Base-by-base conservation (phyloP, 805 yeast genomes). In the Barnettozyma sp. region DNA sequence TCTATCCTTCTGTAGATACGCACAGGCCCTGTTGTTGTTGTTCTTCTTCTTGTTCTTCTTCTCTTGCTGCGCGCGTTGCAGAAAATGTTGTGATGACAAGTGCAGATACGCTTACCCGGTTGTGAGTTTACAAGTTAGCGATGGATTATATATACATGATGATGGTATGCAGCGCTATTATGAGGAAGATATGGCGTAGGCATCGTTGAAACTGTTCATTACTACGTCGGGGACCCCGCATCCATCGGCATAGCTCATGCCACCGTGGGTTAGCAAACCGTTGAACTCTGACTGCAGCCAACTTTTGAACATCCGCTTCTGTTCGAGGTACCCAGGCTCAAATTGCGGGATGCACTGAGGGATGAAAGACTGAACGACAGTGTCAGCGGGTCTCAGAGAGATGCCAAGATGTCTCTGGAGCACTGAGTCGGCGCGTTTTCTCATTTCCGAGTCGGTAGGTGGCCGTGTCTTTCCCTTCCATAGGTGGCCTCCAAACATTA, bases 221-320 rank as follows among this genome's bases (percentile, higher is more conserved):
- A 85, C 79, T 44, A 88, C 81, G 58, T 88, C 96, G 2, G 95
- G 95, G 2, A 88, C 88, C 1, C 96, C 96, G 7, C 85, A 77
- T 1, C 94, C 90, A 29, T 70, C 73, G 7, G 86, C 82, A 45
- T 82, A 76, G 3, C 77, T 67, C 77, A 83, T 85, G 0, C 97
- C 97, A 14, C 92, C 87, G 3, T 82, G 50, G 0, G 76, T 69
- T 11, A 79, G 49, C 26, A 60, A 60, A 23, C 67, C 62, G 2
- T 54, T 44, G 46, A 64, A 72, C 12, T 59, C 58, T 1, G 53
- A 39, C 3, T 56, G 35, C 4, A 71, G 38, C n/a, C 52, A 45
- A 14, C 49, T 37, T 22, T 63, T 55, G 19, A 68, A 62, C 12
- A 58, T 43, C 4, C 58, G 41, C 30, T 63, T 65, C 40, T 66